Evolutionary conservation across 1,284 basidiomycete genomes (phyloP).

Genomic region (Coniferiporia sulphurascens): DNA sequence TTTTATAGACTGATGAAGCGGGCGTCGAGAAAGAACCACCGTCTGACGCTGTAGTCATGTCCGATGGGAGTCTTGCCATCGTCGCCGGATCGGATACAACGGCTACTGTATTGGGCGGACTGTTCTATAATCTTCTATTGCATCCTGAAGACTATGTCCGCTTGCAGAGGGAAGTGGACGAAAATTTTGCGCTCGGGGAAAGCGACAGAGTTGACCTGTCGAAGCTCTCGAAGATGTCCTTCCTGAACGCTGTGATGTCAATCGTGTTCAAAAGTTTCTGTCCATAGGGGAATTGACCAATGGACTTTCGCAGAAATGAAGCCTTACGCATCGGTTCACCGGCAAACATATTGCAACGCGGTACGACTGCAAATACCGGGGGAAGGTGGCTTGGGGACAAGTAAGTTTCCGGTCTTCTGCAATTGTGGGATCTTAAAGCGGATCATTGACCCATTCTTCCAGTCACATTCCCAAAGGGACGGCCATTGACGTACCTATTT

Average conservation of each 20-base stretch:
- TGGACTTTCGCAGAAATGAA: conserved; percentile 20
- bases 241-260: conserved; percentile 31
- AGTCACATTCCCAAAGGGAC: conserved; percentile 50
- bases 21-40: conserved; percentile 23
- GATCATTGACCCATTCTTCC: conserved; percentile 30
- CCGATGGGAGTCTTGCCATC: conserved; percentile 33
- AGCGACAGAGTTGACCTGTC: conserved; percentile 18
- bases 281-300: conserved; percentile 31
- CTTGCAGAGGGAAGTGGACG: conserved; percentile 29
- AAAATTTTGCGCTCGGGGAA: conserved; percentile 20
- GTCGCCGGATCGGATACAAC: conserved; percentile 34
- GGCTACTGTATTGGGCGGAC: conserved; percentile 28
- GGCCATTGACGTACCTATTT: conserved; percentile 41
- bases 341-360: conserved; percentile 4
- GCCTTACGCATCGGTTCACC: conserved; percentile 12
- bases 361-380: conserved; percentile 5
- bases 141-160: conserved; percentile 27
- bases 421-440: conserved; percentile 7
- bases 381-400: conserved; percentile 12
- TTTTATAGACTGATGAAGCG: conserved; percentile 28
- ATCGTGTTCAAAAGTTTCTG: conserved; percentile 23
- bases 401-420: conserved; percentile 27
- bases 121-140: conserved; percentile 29
- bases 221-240: conserved; percentile 26
- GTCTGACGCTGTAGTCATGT: conserved; percentile 24